Evolutionary conservation across 306 rosid genomes (phyloP).

Genomic region (Casuarina glauca): DNA sequence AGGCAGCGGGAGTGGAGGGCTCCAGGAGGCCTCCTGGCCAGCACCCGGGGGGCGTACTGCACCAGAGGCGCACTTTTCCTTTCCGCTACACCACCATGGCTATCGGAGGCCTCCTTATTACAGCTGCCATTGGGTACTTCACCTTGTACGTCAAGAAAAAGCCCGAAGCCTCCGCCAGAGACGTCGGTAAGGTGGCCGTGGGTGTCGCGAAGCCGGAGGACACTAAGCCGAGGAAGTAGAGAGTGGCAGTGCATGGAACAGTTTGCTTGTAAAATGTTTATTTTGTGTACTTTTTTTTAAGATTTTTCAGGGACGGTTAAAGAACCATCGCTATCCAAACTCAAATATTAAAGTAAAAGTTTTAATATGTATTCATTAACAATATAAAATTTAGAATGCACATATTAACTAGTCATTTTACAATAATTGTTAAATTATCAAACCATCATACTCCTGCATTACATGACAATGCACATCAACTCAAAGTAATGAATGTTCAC

Average conservation of each 20-base stretch:
- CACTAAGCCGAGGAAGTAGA: slow-evolving; percentile 56
- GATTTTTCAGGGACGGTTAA: background rate
- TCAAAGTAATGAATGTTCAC: no score
- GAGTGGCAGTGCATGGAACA: no score
- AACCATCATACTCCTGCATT: no score
- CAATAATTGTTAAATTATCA: no score
- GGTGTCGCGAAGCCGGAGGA: slow-evolving; percentile 50
- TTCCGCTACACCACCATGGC: slow-evolving; percentile 35
- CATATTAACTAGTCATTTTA: no score
- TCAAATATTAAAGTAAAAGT: no score
- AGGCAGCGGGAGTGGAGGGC: slow-evolving; percentile 60
- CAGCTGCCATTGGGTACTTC: slow-evolving; percentile 46
- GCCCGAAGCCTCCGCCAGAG: slow-evolving; percentile 62
- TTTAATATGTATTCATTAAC: no score
- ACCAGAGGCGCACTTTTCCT: slow-evolving; percentile 63
- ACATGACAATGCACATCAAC: no score
- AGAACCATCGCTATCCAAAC: no score
- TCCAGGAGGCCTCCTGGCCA: slow-evolving; percentile 67
- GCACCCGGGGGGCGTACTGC: slow-evolving; percentile 55
- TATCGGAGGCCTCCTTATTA: slow-evolving; percentile 42
- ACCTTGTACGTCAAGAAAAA: slow-evolving; percentile 56
- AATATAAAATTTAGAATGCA: no score
- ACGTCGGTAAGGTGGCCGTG: slow-evolving; percentile 62
- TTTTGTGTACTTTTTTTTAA: background rate
- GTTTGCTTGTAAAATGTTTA: background rate